These are phyloP conservation scores for Lavandula angustifolia DNA, from an alignment of 257 asterid genomes.

Conservation along the genomic window DNA sequence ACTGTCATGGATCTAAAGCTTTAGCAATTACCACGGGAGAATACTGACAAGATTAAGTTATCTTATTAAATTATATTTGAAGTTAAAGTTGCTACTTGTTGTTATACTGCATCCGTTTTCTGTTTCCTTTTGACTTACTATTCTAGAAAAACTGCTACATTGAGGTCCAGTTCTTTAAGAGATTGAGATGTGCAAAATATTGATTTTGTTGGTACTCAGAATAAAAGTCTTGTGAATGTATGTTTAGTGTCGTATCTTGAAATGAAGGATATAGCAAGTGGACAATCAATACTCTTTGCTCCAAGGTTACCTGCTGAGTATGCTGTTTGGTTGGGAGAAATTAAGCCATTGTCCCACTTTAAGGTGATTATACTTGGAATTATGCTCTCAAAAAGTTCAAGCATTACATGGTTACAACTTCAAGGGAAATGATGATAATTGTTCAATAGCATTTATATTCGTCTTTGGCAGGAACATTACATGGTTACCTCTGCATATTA, in stretches of 20 bases:
- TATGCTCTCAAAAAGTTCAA: constrained; percentile 19
- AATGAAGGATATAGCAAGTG: constrained; percentile 81
- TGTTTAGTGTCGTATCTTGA: constrained; percentile 30
- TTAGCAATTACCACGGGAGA: constrained; percentile 18
- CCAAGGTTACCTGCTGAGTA: constrained; percentile 85
- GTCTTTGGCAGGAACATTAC: constrained; percentile 72
- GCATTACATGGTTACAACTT: background rate
- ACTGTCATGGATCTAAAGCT: constrained; percentile 15
- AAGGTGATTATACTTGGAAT: constrained; percentile 51
- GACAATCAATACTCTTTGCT: constrained; percentile 80
- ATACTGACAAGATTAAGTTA: constrained; percentile 5
- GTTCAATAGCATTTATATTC: constrained; percentile 28
- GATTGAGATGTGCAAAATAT: constrained; percentile 8
- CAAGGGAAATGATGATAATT: constrained; percentile 6
- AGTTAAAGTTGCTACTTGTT: constrained; percentile 17
- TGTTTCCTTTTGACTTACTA: constrained; percentile 12
- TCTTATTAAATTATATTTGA: background rate
- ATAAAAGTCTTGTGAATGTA: constrained; percentile 9
- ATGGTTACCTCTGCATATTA: constrained; percentile 59
- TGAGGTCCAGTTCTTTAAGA: constrained; percentile 22
- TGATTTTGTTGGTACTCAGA: constrained; percentile 8
- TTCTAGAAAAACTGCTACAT: constrained; percentile 3
- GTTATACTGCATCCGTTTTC: constrained; percentile 14
- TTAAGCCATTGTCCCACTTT: constrained; percentile 72
- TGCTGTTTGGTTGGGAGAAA: constrained; percentile 95